Conservation (phyloP, 2,329 filamentous ascomycete genomes). For the Xylaria polymorpha region DNA sequence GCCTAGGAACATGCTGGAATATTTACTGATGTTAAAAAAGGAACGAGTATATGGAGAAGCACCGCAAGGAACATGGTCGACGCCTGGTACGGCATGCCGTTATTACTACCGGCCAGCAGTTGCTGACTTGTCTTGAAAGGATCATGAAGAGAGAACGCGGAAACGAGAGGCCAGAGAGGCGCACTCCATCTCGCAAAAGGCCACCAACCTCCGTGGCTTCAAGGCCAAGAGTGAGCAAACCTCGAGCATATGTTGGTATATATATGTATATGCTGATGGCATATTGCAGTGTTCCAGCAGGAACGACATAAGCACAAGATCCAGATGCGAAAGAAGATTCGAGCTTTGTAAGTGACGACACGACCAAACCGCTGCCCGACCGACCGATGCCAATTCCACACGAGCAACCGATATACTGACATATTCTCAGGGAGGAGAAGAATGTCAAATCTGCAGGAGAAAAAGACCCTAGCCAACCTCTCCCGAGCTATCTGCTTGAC, state of each 20-base stretch:
- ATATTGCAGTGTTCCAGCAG: slow-evolving; percentile 60
- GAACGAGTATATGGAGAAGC: slow-evolving; percentile 67
- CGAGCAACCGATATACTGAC: slow-evolving; percentile 17
- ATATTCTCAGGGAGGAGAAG: slow-evolving; percentile 74
- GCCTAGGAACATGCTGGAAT: too few species aligned
- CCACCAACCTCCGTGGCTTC: slow-evolving; percentile 91
- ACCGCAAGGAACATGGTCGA: slow-evolving; percentile 42
- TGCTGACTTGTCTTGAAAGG: slow-evolving; percentile 19
- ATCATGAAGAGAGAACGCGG: slow-evolving; percentile 82
- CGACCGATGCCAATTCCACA: not conserved
- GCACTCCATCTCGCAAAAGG: slow-evolving; percentile 88
- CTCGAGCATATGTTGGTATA: slow-evolving; percentile 61
- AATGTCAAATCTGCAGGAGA: slow-evolving; percentile 88
- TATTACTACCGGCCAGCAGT: too few species aligned
- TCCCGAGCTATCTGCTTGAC: slow-evolving; percentile 95
- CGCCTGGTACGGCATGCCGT: slow-evolving; percentile 45
- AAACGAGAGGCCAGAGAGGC: slow-evolving; percentile 90
- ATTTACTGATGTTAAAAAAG: too few species aligned
- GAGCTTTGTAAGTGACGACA: slow-evolving; percentile 68
- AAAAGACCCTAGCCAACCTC: slow-evolving; percentile 81
- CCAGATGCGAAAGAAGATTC: slow-evolving; percentile 95
- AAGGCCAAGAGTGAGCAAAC: slow-evolving; percentile 80
- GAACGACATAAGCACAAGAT: slow-evolving; percentile 98
- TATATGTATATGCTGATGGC: slow-evolving; percentile 10
- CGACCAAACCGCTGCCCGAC: not conserved